Percentiles rank a stretch among this genome's conserved stretches.
These are phyloP conservation scores for Aegilops tauschii DNA, from an alignment of 176 grass and related monocot species.

Conservation along the genomic window DNA sequence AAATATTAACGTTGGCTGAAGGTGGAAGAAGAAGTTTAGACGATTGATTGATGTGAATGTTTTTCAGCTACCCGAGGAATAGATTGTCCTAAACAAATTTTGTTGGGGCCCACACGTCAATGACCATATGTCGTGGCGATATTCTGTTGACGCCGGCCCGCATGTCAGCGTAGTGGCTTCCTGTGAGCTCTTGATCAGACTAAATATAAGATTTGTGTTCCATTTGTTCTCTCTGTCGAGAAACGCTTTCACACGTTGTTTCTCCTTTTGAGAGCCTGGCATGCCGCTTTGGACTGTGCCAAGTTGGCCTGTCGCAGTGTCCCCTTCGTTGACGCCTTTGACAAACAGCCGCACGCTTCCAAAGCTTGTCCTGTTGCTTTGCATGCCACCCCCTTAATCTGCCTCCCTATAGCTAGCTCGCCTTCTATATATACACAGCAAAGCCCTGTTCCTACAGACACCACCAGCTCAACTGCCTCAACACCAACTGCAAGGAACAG, in stretches of 20 bases:
- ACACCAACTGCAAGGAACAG: neutral
- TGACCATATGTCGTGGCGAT: too few species aligned
- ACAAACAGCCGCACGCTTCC: slow-evolving; percentile 62
- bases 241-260: neutral
- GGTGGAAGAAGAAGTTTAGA: too few species aligned
- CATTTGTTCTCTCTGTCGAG: neutral
- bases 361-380: slow-evolving; percentile 58
- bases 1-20: too few species aligned
- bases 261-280: neutral
- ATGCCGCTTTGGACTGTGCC: slow-evolving; percentile 30
- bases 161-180: neutral
- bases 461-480: slow-evolving; percentile 15
- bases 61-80: too few species aligned
- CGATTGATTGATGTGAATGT: too few species aligned
- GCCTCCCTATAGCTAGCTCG: neutral
- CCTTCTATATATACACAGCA: slow-evolving; percentile 42
- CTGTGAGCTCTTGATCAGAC: neutral
- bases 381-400: neutral
- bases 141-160: neutral
- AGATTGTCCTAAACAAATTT: too few species aligned
- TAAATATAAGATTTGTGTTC: neutral
- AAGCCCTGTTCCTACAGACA: neutral
- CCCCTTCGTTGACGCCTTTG: slow-evolving; percentile 33
- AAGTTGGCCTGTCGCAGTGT: slow-evolving; percentile 27
- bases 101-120: too few species aligned